Evolutionary conservation across 2,329 filamentous ascomycete species (phyloP).

Genomic region (Colletotrichum sidae): DNA sequence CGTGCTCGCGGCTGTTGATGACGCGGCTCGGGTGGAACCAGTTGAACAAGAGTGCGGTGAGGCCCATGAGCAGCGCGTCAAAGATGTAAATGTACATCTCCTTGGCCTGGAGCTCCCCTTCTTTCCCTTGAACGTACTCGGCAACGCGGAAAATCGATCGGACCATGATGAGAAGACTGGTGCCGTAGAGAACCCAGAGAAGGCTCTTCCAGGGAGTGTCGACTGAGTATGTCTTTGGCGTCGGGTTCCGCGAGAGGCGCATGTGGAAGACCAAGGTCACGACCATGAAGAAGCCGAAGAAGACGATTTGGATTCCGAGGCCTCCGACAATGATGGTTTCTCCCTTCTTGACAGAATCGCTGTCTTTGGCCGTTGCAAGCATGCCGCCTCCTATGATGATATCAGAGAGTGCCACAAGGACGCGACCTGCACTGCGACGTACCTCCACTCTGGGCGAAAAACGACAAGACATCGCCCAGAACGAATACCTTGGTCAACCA

Average conservation of each 20-base stretch:
- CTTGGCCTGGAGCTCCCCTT: conserved; percentile 47
- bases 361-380: conserved; percentile 42
- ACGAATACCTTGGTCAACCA: conserved; percentile 68
- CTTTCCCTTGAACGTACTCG: conserved; percentile 54
- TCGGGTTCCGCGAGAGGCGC: conserved; percentile 40
- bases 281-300: conserved; percentile 65
- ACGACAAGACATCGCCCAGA: conserved; percentile 62
- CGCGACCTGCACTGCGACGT: neutral
- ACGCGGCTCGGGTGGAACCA: conserved; percentile 37
- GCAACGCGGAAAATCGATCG: conserved; percentile 55
- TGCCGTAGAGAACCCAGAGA: conserved; percentile 42
- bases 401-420: neutral
- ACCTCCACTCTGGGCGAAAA: conserved; percentile 61
- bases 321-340: conserved; percentile 64
- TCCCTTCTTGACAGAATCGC: conserved; percentile 43
- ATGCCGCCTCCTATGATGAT: conserved; percentile 21
- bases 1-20: conserved; percentile 14
- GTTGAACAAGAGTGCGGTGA: conserved; percentile 39
- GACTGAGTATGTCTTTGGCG: conserved; percentile 34
- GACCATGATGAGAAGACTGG: conserved; percentile 51
- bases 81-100: conserved; percentile 53
- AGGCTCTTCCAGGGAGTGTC: conserved; percentile 46
- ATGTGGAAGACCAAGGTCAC: conserved; percentile 60
- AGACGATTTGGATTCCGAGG: conserved; percentile 65
- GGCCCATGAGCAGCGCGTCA: conserved; percentile 51